Evolutionary conservation across 441 rosid genomes (phyloP).

Genomic region (Adansonia gregorii): DNA sequence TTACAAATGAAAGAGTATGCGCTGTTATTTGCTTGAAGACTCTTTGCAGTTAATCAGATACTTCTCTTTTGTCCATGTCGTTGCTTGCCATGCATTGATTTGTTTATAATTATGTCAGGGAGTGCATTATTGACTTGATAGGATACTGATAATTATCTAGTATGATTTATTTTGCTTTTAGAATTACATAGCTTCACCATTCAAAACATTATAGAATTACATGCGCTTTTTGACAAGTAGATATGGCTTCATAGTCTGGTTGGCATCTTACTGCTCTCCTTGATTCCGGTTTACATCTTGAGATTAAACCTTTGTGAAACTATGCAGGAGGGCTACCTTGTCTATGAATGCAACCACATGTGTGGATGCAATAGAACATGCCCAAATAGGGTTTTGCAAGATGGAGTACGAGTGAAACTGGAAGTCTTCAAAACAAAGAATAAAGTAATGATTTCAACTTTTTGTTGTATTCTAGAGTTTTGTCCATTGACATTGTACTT

Average conservation of each 20-base stretch:
- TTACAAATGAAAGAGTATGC: too few species aligned
- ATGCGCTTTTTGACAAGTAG: constrained; percentile 8
- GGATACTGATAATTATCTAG: background rate
- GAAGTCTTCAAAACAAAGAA: constrained; percentile 82
- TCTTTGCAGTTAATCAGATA: background rate
- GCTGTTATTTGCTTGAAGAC: too few species aligned
- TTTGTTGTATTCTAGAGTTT: constrained; percentile 22
- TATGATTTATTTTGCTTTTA: background rate
- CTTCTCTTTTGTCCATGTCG: background rate
- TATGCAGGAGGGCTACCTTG: constrained; percentile 95
- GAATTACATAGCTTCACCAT: background rate
- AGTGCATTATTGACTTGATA: constrained; percentile 2
- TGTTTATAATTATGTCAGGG: background rate
- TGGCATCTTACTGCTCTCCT: background rate
- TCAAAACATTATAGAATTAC: background rate
- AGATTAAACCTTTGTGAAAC: constrained; percentile 25
- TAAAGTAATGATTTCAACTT: constrained; percentile 59
- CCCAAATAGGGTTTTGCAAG: constrained; percentile 92
- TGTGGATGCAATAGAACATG: constrained; percentile 81
- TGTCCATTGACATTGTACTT: constrained; percentile 16
- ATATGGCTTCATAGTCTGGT: constrained; percentile 6
- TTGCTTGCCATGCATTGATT: background rate
- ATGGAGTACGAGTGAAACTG: constrained; percentile 70
- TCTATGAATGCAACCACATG: constrained; percentile 90
- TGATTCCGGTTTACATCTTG: constrained; percentile 2